phyloP scores from a whole-genome alignment of 345 rosid species.

The Garcia nutans region DNA sequence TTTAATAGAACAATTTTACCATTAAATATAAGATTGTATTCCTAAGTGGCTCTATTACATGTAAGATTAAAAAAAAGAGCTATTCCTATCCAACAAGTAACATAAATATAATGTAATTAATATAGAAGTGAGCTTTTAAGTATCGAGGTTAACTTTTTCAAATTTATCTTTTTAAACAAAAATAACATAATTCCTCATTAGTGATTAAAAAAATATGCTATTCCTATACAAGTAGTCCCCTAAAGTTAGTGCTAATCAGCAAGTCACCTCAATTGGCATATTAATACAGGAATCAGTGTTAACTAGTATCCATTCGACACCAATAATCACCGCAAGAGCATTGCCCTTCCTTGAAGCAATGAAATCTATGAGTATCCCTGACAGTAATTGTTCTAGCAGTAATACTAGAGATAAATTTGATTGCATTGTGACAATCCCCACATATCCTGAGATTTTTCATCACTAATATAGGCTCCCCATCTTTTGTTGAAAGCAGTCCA shows the following conservation, averaged over 20 bases:
- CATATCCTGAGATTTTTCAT: conserved; percentile 82
- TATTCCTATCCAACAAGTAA: too few relatives aligned
- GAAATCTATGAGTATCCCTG: conserved; percentile 74
- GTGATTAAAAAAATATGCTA: too few relatives aligned
- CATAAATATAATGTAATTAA: too few relatives aligned
- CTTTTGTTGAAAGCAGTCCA: conserved; percentile 66
- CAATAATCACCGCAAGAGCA: conserved; percentile 86
- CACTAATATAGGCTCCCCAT: conserved; percentile 65
- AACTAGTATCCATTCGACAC: conserved; percentile 32
- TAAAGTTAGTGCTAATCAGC: background rate
- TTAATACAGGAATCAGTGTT: background rate
- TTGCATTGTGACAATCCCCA: conserved; percentile 86
- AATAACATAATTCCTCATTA: too few relatives aligned
- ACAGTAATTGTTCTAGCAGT: conserved; percentile 63
- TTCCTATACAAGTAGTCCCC: too few relatives aligned
- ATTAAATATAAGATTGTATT: too few relatives aligned
- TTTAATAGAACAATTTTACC: too few relatives aligned
- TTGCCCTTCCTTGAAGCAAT: conserved; percentile 64
- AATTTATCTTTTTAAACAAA: too few relatives aligned
- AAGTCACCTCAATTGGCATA: background rate
- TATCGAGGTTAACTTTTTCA: too few relatives aligned
- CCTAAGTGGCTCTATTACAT: too few relatives aligned
- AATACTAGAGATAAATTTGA: conserved; percentile 64
- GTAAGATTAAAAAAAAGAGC: too few relatives aligned
- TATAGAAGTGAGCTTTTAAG: too few relatives aligned